phyloP scores from a whole-genome alignment of 208 protist genomes.

The Wallacemonas sp. region DNA sequence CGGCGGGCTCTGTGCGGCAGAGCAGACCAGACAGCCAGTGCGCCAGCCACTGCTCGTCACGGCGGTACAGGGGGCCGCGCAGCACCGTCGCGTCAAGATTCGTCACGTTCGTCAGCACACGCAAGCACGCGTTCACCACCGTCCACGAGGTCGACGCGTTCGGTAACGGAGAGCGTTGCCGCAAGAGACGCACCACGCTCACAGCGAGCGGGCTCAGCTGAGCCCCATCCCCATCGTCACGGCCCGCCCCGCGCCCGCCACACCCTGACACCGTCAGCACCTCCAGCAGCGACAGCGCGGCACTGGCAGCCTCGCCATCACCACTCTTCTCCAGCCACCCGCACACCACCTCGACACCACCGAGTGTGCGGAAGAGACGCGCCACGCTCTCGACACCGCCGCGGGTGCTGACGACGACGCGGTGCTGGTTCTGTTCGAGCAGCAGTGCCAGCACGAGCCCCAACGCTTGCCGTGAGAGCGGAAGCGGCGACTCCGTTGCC shows the following conservation, averaged over 20 bases:
- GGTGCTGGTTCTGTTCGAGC: conserved; percentile 30
- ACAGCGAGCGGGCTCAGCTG: no score
- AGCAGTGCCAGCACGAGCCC: conserved; percentile 40
- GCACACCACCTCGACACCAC: conserved; percentile 34
- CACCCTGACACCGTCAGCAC: conserved; percentile 47
- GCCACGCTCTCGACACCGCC: conserved; percentile 21
- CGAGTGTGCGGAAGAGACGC: conserved; percentile 28
- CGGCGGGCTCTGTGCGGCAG: not conserved
- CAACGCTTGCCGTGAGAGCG: no score
- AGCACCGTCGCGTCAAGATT: conserved; percentile 24
- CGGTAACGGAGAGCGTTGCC: no score
- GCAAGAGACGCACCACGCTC: no score
- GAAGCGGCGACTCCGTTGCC: no score
- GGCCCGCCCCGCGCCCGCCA: not conserved
- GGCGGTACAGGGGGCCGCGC: not conserved
- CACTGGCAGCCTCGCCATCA: not conserved
- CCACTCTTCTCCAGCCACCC: conserved; percentile 14
- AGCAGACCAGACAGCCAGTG: not conserved
- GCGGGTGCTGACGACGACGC: not conserved
- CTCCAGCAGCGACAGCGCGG: conserved; percentile 34
- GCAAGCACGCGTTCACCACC: conserved; percentile 26
- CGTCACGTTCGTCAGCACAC: conserved; percentile 73
- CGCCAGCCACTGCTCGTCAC: conserved; percentile 13
- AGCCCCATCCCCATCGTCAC: no score
- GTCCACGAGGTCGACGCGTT: not conserved